Evolutionary conservation across 805 yeast species (phyloP), one percentile per base, ranked within the genome.

Genomic region (Metschnikowia aberdeeniae): DNA sequence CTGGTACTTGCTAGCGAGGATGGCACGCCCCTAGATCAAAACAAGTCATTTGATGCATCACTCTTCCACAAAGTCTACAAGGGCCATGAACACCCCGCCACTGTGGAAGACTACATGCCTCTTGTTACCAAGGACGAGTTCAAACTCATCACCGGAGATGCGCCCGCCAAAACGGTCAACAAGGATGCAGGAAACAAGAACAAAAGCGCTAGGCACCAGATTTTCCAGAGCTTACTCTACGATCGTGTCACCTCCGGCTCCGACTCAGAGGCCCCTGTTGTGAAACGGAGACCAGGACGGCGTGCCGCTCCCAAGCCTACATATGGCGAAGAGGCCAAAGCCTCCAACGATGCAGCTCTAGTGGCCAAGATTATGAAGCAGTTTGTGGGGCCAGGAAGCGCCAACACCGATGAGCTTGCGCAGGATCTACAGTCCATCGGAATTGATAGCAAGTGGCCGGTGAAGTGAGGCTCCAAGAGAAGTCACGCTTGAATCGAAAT

Each of bases 291-390:
- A 51, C 63, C 74, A 39, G 73, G 75, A 7, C 59, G 75, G 53
- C 58, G 75, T 44, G 63, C 67, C 9, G 60, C 58, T 1, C 57
- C 54, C 11, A 46, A 52, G 11, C 53, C 56, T 5, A 43, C 46
- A 7, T 45, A 44, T n/a, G 51, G 53, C 3, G 57, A 52, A n/a
- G 55, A 51, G n/a, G 42, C 44, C 4, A 53, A 52, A 30, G 49
- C 59, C 47, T 57, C 57, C 49, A 59, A 69, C 3, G 76, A 71
- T 46, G 61, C 73, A 0, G 61, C 60, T 12, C 54, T 71, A 27
- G 58, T 70, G 40, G 73, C 75, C 6, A 68, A 66, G 52, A 70
- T 71, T 42, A 64, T 66, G 69, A 71, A 71, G 52, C 72, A 68
- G 42, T 72, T 68, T 43, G 54, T 50, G 12, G 75, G 75, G 2